These are phyloP conservation scores for Pleurotus platypus DNA, from an alignment of 768 basidiomycete species.

Conservation along the genomic window DNA sequence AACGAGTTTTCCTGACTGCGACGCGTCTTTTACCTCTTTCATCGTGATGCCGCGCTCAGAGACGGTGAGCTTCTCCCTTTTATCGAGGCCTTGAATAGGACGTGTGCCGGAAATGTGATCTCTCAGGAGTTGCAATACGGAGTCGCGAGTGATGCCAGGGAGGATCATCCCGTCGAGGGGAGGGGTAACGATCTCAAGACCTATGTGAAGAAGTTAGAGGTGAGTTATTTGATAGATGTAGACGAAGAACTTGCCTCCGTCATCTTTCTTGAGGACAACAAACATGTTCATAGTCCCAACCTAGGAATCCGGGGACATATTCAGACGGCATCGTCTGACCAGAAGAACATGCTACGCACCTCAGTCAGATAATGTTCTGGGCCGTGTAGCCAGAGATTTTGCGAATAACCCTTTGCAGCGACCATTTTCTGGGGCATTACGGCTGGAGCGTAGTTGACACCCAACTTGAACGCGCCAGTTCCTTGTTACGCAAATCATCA, in stretches of 20 bases:
- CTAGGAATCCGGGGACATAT: conserved; percentile 32
- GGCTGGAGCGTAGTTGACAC: conserved; percentile 86
- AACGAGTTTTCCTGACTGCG: conserved; percentile 58
- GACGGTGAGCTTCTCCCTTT: conserved; percentile 42
- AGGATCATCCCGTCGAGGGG: conserved; percentile 90
- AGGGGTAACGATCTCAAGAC: conserved; percentile 82
- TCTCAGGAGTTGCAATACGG: conserved; percentile 67
- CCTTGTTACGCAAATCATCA: conserved; percentile 30
- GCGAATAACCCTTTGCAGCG: conserved; percentile 72
- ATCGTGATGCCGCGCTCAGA: conserved; percentile 74
- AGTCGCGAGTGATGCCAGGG: conserved; percentile 88
- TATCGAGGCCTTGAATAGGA: conserved; percentile 46
- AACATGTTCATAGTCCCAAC: conserved; percentile 96
- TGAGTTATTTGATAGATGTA: neutral
- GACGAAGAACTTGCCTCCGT: conserved; percentile 45
- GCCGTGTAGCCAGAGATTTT: conserved; percentile 89
- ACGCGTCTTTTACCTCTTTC: conserved; percentile 62
- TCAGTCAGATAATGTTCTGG: conserved; percentile 57
- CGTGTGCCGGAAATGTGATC: conserved; percentile 52
- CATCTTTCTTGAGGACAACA: conserved; percentile 66
- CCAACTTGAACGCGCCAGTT: conserved; percentile 85
- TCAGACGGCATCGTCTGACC: conserved; percentile 19
- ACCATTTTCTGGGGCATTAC: conserved; percentile 83
- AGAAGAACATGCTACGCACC: conserved; percentile 15
- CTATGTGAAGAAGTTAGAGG: conserved; percentile 32